Conservation (phyloP, 73 alveolate genomes). For the Breviolum minutum region DNA sequence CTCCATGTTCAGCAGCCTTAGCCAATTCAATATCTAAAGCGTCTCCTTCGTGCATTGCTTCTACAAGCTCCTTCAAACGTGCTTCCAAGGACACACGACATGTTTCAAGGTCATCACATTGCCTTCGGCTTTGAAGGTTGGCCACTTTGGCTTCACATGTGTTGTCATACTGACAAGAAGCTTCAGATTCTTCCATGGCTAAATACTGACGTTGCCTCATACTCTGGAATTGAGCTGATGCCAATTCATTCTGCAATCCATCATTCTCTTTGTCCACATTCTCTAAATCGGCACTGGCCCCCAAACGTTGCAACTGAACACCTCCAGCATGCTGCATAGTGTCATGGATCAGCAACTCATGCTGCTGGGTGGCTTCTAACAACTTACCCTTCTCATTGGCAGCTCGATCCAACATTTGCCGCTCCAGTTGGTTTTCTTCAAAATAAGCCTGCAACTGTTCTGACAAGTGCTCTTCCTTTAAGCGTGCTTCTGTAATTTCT, state of each 20-base stretch:
- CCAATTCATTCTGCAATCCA: slow-evolving; percentile 45
- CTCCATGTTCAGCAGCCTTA: neutral
- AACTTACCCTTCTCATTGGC: neutral
- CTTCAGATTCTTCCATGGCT: slow-evolving; percentile 76
- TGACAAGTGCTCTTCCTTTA: slow-evolving; percentile 9
- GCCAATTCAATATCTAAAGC: slow-evolving; percentile 48
- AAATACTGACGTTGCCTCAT: slow-evolving; percentile 70
- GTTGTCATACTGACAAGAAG: slow-evolving; percentile 65
- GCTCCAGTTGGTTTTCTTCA: slow-evolving; percentile 8
- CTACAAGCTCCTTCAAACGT: slow-evolving; percentile 58
- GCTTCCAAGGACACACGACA: slow-evolving; percentile 1
- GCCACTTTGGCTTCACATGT: slow-evolving; percentile 71
- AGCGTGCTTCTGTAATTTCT: neutral
- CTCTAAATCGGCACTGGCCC: slow-evolving; percentile 26
- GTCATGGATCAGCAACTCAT: slow-evolving; percentile 18
- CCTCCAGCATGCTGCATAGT: slow-evolving; percentile 14
- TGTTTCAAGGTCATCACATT: neutral
- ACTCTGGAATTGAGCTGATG: slow-evolving; percentile 43
- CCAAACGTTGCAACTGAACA: neutral
- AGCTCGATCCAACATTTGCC: neutral
- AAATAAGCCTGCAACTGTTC: slow-evolving; percentile 23
- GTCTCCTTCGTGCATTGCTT: slow-evolving; percentile 69
- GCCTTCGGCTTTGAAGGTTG: neutral
- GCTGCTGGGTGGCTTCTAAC: neutral
- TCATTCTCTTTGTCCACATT: slow-evolving; percentile 39